phyloP scores from a whole-genome alignment of 2,329 filamentous ascomycete genomes.

The Xylogone sp. region DNA sequence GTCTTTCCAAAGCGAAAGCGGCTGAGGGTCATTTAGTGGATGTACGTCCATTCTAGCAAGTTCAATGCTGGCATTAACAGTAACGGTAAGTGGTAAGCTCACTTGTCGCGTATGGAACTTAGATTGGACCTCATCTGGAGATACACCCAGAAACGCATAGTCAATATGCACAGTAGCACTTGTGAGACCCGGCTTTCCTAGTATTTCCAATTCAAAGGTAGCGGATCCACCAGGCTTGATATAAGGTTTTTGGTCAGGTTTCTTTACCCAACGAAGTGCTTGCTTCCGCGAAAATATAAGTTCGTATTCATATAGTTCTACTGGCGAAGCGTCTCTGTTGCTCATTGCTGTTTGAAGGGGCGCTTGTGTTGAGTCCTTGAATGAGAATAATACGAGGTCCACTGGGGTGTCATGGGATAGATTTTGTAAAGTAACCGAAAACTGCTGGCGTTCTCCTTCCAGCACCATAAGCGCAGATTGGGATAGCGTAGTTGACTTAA shows the following conservation, averaged over 20 bases:
- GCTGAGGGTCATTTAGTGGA: slow-evolving; percentile 66
- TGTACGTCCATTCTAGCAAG: slow-evolving; percentile 75
- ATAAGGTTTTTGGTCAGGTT: slow-evolving; percentile 46
- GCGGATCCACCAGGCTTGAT: slow-evolving; percentile 66
- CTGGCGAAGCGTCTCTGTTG: slow-evolving; percentile 72
- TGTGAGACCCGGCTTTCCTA: slow-evolving; percentile 82
- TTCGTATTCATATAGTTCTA: slow-evolving; percentile 84
- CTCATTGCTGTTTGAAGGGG: slow-evolving; percentile 71
- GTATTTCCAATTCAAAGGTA: slow-evolving; percentile 77
- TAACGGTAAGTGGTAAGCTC: slow-evolving; percentile 75
- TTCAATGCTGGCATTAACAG: slow-evolving; percentile 88
- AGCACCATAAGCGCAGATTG: slow-evolving; percentile 90
- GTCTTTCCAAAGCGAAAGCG: slow-evolving; percentile 53
- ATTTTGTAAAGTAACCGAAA: slow-evolving; percentile 79
- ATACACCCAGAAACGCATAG: slow-evolving; percentile 75
- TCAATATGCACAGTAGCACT: slow-evolving; percentile 78
- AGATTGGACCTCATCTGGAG: slow-evolving; percentile 62
- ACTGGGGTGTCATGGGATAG: slow-evolving; percentile 66
- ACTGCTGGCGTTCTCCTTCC: slow-evolving; percentile 78
- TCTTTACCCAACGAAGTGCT: slow-evolving; percentile 55
- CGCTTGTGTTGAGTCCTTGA: slow-evolving; percentile 81
- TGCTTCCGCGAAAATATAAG: slow-evolving; percentile 72
- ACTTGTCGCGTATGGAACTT: slow-evolving; percentile 83
- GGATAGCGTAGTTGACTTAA: slow-evolving; percentile 73
- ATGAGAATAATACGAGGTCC: slow-evolving; percentile 83